A percentile compares a stretch with the other conserved stretches of the same genome.
These are phyloP conservation scores for Incumbomyces delicatus DNA, from an alignment of 2,329 filamentous ascomycete genomes.

Conservation along the genomic window DNA sequence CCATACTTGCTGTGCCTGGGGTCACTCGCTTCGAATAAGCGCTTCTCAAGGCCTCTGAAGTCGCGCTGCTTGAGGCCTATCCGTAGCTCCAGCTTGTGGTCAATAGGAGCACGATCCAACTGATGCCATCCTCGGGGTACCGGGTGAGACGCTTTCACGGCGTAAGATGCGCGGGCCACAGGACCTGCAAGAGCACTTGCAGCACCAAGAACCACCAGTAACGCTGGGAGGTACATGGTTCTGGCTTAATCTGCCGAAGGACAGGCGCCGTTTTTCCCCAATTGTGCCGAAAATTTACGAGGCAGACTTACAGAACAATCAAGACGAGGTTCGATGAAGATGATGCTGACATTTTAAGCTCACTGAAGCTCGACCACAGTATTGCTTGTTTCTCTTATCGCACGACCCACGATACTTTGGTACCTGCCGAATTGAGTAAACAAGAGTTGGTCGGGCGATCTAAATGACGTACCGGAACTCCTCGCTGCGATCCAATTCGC, in stretches of 20 bases:
- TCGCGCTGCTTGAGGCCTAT: conserved; percentile 41
- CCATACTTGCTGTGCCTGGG: conserved; percentile 6
- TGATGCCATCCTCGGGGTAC: conserved; percentile 43
- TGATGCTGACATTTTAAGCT: too few species aligned
- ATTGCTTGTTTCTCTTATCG: too few species aligned
- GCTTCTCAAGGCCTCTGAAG: conserved; percentile 3
- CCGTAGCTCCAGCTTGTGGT: conserved; percentile 42
- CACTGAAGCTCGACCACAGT: too few species aligned
- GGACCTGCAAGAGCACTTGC: not conserved
- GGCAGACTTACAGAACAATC: not conserved
- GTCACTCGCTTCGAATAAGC: conserved; percentile 1
- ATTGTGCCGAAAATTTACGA: not conserved
- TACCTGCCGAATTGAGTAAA: too few species aligned
- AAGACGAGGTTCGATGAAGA: too few species aligned
- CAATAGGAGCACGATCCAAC: conserved; percentile 36
- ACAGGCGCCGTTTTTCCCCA: not conserved
- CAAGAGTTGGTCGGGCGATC: too few species aligned
- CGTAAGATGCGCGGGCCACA: conserved; percentile 33
- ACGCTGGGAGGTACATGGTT: not conserved
- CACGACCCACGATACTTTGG: too few species aligned
- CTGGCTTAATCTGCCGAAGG: not conserved
- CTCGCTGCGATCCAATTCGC: too few species aligned
- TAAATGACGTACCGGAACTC: too few species aligned
- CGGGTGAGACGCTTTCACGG: conserved; percentile 46
- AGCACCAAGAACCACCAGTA: not conserved